Evolutionary conservation across 345 rosid species (phyloP), one percentile per base, ranked within the genome.

Genomic region (Streptanthus diversifolius): DNA sequence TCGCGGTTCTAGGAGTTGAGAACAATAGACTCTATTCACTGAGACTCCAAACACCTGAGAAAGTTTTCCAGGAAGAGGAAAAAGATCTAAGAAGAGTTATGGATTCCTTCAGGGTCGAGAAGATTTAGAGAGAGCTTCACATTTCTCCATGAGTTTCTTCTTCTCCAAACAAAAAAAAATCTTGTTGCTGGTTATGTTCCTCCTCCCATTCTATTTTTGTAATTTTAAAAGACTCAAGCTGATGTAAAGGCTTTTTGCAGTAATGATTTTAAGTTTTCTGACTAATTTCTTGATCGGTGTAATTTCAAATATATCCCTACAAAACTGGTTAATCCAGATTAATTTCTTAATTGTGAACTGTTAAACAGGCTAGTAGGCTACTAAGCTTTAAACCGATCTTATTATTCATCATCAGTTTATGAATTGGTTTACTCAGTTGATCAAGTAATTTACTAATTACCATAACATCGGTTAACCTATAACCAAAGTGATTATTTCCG

Each of bases 21-120:
- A 95, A 95, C 84, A 91, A 78, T 51, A 75, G 81, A 61, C 79
- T 95, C 13, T 93, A 95, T 44, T 95, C 89, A 63, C 37, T 95
- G 79, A 87, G 97, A 83, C 49, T 95, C 3, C 99, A 95, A 53
- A 87, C 99, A 54, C 99, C 97, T 18, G 99, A 91, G 77, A 85
- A 70, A 62, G 95, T 95, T 18, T 95, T 95, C 52, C 65, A 53
- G 14, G 93, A 95, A 63, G 99, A 93, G 68, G 96, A 95, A 54
- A 81, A 73, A 61, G 96, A 88, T 77, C 86, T 95, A 66, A 86
- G 99, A 58, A 78, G 79, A 72, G 95, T 95, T 39, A 86, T 95
- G 90, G 93, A 87, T 37, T 91, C 99, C 22, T 95, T 95, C 71
- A 83, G 97, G 58, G 99, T 91, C 57, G 90, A 87, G 51, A 88